Base-by-base conservation (phyloP, 371 early-diverging fungal species). In the Mucor saturninus region DNA sequence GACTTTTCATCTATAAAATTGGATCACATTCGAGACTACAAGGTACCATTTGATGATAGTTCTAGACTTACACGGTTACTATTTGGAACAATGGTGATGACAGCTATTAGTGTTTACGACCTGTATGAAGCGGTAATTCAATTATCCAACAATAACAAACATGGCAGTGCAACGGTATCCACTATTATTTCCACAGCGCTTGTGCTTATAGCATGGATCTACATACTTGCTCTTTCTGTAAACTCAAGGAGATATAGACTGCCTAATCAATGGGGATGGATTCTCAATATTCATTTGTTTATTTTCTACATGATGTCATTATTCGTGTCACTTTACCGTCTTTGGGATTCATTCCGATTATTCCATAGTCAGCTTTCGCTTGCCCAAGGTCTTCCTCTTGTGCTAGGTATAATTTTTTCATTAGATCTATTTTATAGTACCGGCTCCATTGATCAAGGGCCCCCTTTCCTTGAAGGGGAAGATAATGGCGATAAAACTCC, bases 191-290 rank as follows among this genome's bases (percentile, higher is more conserved):
- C 54, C 8, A 37, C 45, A 7, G 54, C 57, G 7, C 56, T 72
- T 13, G 14, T 40, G 1, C 54, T 73, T 9, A 57, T 57, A 14
- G 21, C 78, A 4, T 77, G 78, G 78, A 6, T 74, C 1, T 77
- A 77, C 37, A 53, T 65, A 13, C 39, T 65, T 3, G 62, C 61
- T 14, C 13, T 77, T 45, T 54, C 67, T 15, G 26, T 74, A 8
- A 46, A 68, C 5, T 62, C 76, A 9, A 59, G 56, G 35, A 63
- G 67, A 8, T 58, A 76, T 39, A 55, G 28, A n/a, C 32, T 75
- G 2, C 79, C 79, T 21, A 68, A 62, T 50, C 39, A 56, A 11
- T 75, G 76, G 79, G 79, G 79, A 4, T 79, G 66, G 60, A 60
- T 70, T 21, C 61, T 79, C 14, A 79, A 79, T 32, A 52, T 67